Evolutionary conservation across 1,139 yeast genomes (phyloP), one percentile per base, ranked within the genome.

Genomic region (Magnusiomyces tetraspermus): DNA sequence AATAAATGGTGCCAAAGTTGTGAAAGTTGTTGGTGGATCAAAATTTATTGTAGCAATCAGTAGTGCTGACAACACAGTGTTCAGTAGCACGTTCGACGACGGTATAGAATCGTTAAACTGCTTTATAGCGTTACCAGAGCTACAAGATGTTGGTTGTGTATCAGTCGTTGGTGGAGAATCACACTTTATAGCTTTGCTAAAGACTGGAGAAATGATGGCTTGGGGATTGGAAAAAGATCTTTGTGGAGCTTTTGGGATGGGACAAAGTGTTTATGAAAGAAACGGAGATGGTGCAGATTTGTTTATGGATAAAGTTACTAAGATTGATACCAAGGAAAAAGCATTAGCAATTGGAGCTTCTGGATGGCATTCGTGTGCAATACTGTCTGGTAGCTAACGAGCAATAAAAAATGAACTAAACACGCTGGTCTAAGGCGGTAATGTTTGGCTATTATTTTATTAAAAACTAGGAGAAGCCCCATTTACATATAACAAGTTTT

Each of bases 351-450:
- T 82, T 48, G 75, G 85, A 1, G 85, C 88, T 13, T 79, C 82
- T n/a, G 95, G 95, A 1, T 85, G 92, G 94, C 94, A 85, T 54
- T 79, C 88, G 0, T 81, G 82, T 45, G 92, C 82, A 1, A 63
- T 79, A 19, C 70, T 78, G 38, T 6, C 17, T 8, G 38, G n/a
- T 33, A n/a, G n/a, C n/a, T n/a, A n/a, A n/a, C n/a, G n/a, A n/a
- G n/a, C n/a, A n/a, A n/a, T n/a, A n/a, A n/a, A n/a, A n/a, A n/a
- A n/a, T n/a, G n/a, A n/a, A n/a, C n/a, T n/a, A n/a, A n/a, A n/a
- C n/a, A n/a, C n/a, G n/a, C n/a, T n/a, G n/a, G n/a, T n/a, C n/a
- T n/a, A n/a, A n/a, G n/a, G n/a, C n/a, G n/a, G n/a, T n/a, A n/a
- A n/a, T n/a, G n/a, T n/a, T n/a, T n/a, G n/a, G n/a, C n/a, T n/a